Conservation (phyloP, 768 basidiomycete species). For the Leccinum uliginosum region DNA sequence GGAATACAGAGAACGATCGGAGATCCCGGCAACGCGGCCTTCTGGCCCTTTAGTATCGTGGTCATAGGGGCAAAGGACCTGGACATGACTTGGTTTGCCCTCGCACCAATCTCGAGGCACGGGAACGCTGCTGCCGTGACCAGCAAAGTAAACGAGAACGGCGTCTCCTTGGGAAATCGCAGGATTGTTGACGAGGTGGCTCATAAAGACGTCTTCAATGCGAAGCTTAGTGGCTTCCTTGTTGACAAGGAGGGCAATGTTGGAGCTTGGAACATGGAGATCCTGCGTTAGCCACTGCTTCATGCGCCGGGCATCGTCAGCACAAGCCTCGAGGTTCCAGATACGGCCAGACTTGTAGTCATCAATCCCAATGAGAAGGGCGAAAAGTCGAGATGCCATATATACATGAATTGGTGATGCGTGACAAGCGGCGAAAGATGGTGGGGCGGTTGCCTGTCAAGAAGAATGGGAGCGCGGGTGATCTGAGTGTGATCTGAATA, state of each 20-base stretch:
- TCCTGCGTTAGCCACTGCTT: constrained; percentile 53
- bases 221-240: constrained; percentile 54
- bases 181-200: constrained; percentile 60
- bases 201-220: constrained; percentile 59
- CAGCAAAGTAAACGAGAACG: constrained; percentile 66
- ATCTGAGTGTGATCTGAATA: constrained; percentile 6
- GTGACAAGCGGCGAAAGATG: background rate
- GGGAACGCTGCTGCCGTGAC: constrained; percentile 58
- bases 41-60: constrained; percentile 47
- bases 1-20: constrained; percentile 60
- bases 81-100: constrained; percentile 38
- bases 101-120: constrained; percentile 63
- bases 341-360: constrained; percentile 59
- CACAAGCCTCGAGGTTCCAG: constrained; percentile 65
- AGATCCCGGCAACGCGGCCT: constrained; percentile 56
- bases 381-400: constrained; percentile 52
- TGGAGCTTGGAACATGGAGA: constrained; percentile 53
- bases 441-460: constrained; percentile 9
- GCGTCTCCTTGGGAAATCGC: constrained; percentile 58
- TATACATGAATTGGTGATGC: constrained; percentile 15
- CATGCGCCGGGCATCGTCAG: constrained; percentile 58
- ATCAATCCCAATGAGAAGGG: constrained; percentile 67
- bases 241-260: constrained; percentile 55
- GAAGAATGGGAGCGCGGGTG: constrained; percentile 1
- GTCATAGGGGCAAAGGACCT: constrained; percentile 66